Base-by-base conservation (phyloP, 2,329 filamentous ascomycete species). In the Hymenoscyphus occultus region DNA sequence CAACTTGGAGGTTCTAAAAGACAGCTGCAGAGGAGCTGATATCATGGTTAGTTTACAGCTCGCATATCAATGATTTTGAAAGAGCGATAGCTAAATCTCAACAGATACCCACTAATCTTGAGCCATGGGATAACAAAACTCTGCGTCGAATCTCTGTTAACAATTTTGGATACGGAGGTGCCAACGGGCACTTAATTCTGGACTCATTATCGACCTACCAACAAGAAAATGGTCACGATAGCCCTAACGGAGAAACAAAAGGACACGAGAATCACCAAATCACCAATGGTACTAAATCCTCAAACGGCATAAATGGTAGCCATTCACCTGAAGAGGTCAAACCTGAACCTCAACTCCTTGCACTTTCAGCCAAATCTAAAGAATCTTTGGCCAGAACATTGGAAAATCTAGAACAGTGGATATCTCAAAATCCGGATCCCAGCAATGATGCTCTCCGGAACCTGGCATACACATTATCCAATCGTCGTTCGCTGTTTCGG, bases 131-230 rank as follows among this genome's bases (percentile, higher is more conserved):
- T 22, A 51, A 42, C 16, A 32, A 51, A 7, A 60, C 60, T 2
- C 32, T 56, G 3, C 65, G 69, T 6, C 62, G 68, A 16, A 61
- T 63, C 4, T 65, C 61, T 9, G 59, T 71, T 22, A 73, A 72
- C 48, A 62, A 35, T 39, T 71, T 82, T 59, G 80, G 80, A 0
- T 81, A 79, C 35, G 80, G 80, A 5, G 80, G 80, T n/a, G 78
- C 79, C n/a, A 82, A 82, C 66, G 78, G 76, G 2, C 80, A 82
- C 67, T 74, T 75, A 2, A 75, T 81, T 2, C 71, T 72, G 64
- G 72, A 76, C 54, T 48, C 35, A 48, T 35, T 28, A 45, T 45
- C 45, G 10, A 32, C 31, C 19, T 35, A 59, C 28, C n/a, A 59
- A 32, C 13, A 16, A 16, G 56, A 32, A 35, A 13, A 5, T 39